These are phyloP conservation scores for Venustampulla echinocandica DNA, from an alignment of 495 filamentous ascomycete genomes.

Conservation along the genomic window DNA sequence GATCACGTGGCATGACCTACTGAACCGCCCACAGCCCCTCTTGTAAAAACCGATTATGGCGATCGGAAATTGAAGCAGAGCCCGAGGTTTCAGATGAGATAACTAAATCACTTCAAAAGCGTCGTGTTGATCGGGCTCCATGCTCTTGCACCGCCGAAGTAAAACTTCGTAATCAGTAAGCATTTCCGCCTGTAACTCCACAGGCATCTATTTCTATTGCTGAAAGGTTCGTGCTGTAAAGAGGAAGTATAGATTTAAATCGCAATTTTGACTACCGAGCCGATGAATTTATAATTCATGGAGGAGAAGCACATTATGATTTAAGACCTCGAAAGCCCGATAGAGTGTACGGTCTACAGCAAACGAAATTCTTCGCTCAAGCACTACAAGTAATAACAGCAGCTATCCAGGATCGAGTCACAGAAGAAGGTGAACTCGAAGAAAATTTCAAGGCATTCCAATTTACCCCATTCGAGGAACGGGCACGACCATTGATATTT, in stretches of 20 bases:
- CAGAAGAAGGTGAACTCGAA: not conserved
- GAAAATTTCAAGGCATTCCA: not conserved
- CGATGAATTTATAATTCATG: not conserved
- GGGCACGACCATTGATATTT: not conserved
- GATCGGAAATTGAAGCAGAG: not conserved
- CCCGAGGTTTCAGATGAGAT: not conserved
- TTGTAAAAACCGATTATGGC: not conserved
- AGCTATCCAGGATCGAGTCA: not conserved
- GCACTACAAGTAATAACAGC: not conserved
- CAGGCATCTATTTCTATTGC: not conserved
- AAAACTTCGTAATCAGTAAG: not conserved
- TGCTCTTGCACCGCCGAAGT: not conserved
- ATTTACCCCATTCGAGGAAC: conserved; percentile 3
- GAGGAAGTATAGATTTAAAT: not conserved
- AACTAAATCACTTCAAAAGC: not conserved
- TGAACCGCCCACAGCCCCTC: not conserved
- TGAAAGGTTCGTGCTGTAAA: not conserved
- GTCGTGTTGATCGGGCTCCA: not conserved
- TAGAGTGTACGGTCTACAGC: conserved; percentile 2
- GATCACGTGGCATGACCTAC: not conserved
- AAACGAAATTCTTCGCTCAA: not conserved
- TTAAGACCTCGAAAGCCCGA: not conserved
- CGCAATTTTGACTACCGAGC: conserved; percentile 3
- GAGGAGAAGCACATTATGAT: not conserved
- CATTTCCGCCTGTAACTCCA: not conserved